Percentiles rank a stretch among this genome's conserved stretches.
These are phyloP conservation scores for Wallacemonas sp. DNA, from an alignment of 208 protist species.

Conservation along the genomic window DNA sequence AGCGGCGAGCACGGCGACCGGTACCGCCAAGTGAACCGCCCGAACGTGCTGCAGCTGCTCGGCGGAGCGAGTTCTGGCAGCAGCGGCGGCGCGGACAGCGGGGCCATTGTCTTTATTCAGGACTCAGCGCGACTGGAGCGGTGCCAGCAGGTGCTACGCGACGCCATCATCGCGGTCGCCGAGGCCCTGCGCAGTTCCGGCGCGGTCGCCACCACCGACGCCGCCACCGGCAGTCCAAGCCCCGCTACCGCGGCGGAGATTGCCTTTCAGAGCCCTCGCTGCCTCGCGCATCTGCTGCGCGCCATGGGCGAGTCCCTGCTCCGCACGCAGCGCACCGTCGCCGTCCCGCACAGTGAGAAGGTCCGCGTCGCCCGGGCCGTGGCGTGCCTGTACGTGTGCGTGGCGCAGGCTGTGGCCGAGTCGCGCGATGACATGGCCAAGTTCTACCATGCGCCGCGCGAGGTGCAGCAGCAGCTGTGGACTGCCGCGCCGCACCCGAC, in stretches of 20 bases:
- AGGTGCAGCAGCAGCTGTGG: conserved; percentile 43
- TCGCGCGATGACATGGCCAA: conserved; percentile 55
- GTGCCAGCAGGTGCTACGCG: conserved; percentile 65
- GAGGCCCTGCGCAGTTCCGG: conserved; percentile 31
- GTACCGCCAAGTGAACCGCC: not conserved
- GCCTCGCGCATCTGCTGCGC: conserved; percentile 43
- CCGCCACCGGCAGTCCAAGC: not conserved
- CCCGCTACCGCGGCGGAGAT: conserved; percentile 66
- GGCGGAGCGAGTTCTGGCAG: not conserved
- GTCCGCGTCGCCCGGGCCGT: conserved; percentile 54
- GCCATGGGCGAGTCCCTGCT: conserved; percentile 38
- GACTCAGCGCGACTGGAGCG: conserved; percentile 45
- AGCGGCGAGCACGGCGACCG: conserved; percentile 3
- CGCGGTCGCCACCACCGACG: not conserved
- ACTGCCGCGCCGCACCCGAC: conserved; percentile 45
- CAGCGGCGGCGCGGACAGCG: conserved; percentile 6
- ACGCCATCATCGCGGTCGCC: conserved; percentile 52
- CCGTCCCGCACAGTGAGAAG: conserved; percentile 57
- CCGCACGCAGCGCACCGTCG: conserved; percentile 44
- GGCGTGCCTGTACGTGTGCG: conserved; percentile 60
- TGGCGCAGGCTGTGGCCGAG: conserved; percentile 60
- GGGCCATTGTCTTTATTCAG: conserved; percentile 25
- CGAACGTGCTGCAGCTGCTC: conserved; percentile 4
- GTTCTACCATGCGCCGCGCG: conserved; percentile 35
- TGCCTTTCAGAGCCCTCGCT: conserved; percentile 52